phyloP scores from a whole-genome alignment of 1,284 basidiomycete species.

The Ustilago hordei region DNA sequence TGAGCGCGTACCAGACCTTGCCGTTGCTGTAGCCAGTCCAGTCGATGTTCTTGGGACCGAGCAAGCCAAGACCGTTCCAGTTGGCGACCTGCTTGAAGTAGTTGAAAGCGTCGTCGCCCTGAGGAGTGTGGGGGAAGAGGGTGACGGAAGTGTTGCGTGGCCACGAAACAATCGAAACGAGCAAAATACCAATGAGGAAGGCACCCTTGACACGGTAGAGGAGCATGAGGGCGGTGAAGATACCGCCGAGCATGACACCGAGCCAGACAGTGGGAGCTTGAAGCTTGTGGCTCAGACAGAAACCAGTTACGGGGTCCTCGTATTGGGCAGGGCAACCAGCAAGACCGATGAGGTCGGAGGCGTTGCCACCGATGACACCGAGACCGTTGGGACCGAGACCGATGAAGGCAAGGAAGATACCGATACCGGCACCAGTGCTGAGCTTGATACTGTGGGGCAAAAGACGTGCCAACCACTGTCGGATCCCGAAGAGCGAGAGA shows the following conservation, averaged over 20 bases:
- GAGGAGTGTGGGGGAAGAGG: slow-evolving; percentile 79
- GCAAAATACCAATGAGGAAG: slow-evolving; percentile 81
- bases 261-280: slow-evolving; percentile 85
- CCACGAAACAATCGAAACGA: slow-evolving; percentile 90
- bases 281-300: slow-evolving; percentile 78
- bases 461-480: slow-evolving; percentile 88
- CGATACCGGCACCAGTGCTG: slow-evolving; percentile 86
- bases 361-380: slow-evolving; percentile 81
- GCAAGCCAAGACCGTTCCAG: slow-evolving; percentile 72
- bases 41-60: slow-evolving; percentile 74
- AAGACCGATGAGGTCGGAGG: slow-evolving; percentile 80
- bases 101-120: slow-evolving; percentile 80
- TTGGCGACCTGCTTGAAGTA: slow-evolving; percentile 89
- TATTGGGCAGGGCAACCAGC: slow-evolving; percentile 76
- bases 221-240: slow-evolving; percentile 75
- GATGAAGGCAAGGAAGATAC: slow-evolving; percentile 76
- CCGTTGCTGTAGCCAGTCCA: slow-evolving; percentile 75
- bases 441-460: slow-evolving; percentile 88
- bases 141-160: slow-evolving; percentile 83
- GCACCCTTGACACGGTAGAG: slow-evolving; percentile 87
- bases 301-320: slow-evolving; percentile 70
- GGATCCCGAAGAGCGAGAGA: slow-evolving; percentile 84
- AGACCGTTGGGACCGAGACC: slow-evolving; percentile 77
- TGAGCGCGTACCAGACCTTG: slow-evolving; percentile 85
- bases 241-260: slow-evolving; percentile 88